Evolutionary conservation across 1,284 basidiomycete genomes (phyloP).

Genomic region (Agaricales sp.): DNA sequence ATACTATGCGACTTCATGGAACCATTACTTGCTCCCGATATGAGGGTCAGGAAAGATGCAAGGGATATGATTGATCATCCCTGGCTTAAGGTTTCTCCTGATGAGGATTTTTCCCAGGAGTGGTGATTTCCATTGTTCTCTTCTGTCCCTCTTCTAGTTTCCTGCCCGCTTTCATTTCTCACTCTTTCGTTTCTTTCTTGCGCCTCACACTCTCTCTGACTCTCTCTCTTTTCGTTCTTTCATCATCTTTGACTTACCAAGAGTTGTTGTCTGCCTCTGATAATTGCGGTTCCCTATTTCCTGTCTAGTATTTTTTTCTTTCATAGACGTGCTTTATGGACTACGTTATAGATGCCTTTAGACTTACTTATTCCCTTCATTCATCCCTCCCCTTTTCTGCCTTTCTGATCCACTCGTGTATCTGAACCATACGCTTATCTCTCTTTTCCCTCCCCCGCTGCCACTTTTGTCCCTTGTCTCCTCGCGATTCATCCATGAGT

Average conservation of each 20-base stretch:
- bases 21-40: slow-evolving; percentile 74
- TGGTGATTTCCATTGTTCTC: slow-evolving; percentile 32
- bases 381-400: slow-evolving; percentile 2
- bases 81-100: slow-evolving; percentile 54
- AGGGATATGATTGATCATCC: slow-evolving; percentile 61
- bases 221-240: not conserved
- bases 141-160: not conserved
- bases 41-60: slow-evolving; percentile 60
- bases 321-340: slow-evolving; percentile 2
- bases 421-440: too few relatives aligned
- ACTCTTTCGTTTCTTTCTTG: not conserved
- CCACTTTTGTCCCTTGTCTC: too few relatives aligned
- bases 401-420: too few relatives aligned
- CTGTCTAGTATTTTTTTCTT: not conserved
- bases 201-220: not conserved
- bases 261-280: not conserved
- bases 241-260: not conserved
- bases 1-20: slow-evolving; percentile 63
- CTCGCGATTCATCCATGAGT: too few relatives aligned
- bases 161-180: not conserved
- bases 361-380: slow-evolving; percentile 2
- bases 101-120: slow-evolving; percentile 32
- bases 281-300: slow-evolving; percentile 2
- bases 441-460: too few relatives aligned
- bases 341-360: slow-evolving; percentile 1